Base-by-base conservation (phyloP, 2,329 filamentous ascomycete genomes). In the Aspergillus arachidicola region DNA sequence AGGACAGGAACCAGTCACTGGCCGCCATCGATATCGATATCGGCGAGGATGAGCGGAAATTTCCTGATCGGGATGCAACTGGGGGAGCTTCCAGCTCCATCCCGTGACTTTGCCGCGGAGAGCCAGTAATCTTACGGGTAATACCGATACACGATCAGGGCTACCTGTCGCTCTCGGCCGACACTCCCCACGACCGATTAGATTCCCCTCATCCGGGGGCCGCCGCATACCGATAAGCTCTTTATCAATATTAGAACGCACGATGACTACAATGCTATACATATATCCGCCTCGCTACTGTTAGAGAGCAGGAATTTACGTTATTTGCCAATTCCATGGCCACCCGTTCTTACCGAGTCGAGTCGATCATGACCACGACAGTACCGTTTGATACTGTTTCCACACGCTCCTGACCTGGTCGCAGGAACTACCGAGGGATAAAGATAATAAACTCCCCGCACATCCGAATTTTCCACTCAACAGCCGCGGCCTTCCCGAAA, bases 31-130 rank as follows among this genome's bases (percentile, higher is more conserved):
- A 26, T 7, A 48, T 54, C 51, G 46, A 26, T 34, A 16, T 26
- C 51, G 34, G 23, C 10, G 26, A 54, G 66, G 66, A 60, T 64
- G 65, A 68, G 62, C 65, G 66, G 66, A 67, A 64, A 58, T 60
- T 59, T 32, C 64, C 54, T 32, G 9, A 32, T 63, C 14, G 36
- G 60, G 43, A 16, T 34, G 51, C 9, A 36, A n/a, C 10, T 34
- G 1, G 9, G n/a, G 21, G 7, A 43, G 51, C 50, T 34, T 6
- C 36, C 36, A 59, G 57, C 26, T 14, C 14, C 4, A 21, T 48
- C 69, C 58, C 62, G 64, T 66, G 69, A 68, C 62, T 70, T 71
- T 34, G 14, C 69, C 69, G 64, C 69, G 69, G 69, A 34, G 53
- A 70, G 68, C 45, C 59, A 59, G 64, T 23, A 50, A 66, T 61